These are phyloP conservation scores for Zygoascus sp. DNA, from an alignment of 1,139 yeast genomes.

Conservation along the genomic window DNA sequence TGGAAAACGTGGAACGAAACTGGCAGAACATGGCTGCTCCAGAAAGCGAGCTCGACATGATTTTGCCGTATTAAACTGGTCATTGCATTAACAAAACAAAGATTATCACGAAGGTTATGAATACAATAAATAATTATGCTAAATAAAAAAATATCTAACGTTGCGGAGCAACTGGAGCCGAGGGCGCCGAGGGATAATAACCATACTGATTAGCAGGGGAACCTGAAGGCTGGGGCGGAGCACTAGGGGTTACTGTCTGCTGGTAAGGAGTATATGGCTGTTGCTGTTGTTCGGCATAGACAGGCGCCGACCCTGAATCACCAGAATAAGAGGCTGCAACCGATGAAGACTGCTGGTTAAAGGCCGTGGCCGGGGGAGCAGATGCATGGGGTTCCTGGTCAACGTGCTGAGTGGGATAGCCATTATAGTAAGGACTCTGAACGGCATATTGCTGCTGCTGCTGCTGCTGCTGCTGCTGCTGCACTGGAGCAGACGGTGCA, in stretches of 20 bases:
- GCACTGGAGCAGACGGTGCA: background rate
- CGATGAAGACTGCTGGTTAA: conserved; percentile 3
- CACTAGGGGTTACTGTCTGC: conserved; percentile 7
- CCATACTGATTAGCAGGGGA: conserved; percentile 2
- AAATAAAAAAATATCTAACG: background rate
- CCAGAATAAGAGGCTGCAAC: conserved; percentile 7
- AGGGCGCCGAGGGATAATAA: conserved; percentile 13
- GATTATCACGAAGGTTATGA: background rate
- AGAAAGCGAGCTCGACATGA: background rate
- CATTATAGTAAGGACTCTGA: background rate
- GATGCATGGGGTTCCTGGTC: background rate
- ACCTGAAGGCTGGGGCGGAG: conserved; percentile 10
- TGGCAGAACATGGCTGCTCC: conserved; percentile 6
- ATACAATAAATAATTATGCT: conserved; percentile 2
- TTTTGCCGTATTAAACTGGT: conserved; percentile 1
- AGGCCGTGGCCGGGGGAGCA: conserved; percentile 2
- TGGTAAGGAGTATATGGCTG: conserved; percentile 4
- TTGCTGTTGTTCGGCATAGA: conserved; percentile 5
- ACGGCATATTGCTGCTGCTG: background rate
- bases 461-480: too few relatives aligned
- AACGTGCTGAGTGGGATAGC: conserved; percentile 6
- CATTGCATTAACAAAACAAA: too few relatives aligned
- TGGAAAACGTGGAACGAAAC: conserved; percentile 2
- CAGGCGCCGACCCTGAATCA: background rate
- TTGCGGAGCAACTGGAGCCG: conserved; percentile 13